Evolutionary conservation across 1,139 yeast species (phyloP).

Genomic region (Meyerozyma athensensis): DNA sequence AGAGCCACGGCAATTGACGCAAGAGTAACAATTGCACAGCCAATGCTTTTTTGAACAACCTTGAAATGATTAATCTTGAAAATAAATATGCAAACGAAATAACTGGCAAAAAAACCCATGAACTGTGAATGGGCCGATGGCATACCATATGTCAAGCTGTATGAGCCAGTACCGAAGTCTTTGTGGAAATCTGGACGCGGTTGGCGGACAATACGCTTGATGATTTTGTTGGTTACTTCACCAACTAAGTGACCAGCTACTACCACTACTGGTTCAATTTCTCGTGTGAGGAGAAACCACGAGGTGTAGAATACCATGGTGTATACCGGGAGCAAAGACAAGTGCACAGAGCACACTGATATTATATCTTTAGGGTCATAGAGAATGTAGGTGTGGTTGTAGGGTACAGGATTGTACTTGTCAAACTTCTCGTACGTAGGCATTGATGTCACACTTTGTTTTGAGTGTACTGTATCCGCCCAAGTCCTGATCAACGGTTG

Average conservation of each 20-base stretch:
- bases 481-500: not conserved
- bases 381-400: conserved; percentile 71
- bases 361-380: conserved; percentile 66
- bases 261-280: conserved; percentile 76
- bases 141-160: conserved; percentile 79
- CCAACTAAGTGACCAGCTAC: conserved; percentile 84
- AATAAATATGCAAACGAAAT: conserved; percentile 43
- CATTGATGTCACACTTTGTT: too few species aligned
- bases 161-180: conserved; percentile 43
- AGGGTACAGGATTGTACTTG: conserved; percentile 42
- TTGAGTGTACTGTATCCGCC: too few species aligned
- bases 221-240: conserved; percentile 65
- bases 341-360: conserved; percentile 61
- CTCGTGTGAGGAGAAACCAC: conserved; percentile 78
- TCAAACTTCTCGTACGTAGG: conserved; percentile 12
- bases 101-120: conserved; percentile 79
- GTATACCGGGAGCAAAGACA: conserved; percentile 80
- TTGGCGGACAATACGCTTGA: conserved; percentile 61
- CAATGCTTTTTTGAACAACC: conserved; percentile 18
- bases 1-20: conserved; percentile 52
- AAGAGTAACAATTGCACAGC: conserved; percentile 18
- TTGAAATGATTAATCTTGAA: conserved; percentile 24
- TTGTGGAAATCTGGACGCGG: conserved; percentile 69
- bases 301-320: conserved; percentile 76
- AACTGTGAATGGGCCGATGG: conserved; percentile 97